phyloP scores from a whole-genome alignment of 805 yeast genomes.

The Pichia occidentalis region DNA sequence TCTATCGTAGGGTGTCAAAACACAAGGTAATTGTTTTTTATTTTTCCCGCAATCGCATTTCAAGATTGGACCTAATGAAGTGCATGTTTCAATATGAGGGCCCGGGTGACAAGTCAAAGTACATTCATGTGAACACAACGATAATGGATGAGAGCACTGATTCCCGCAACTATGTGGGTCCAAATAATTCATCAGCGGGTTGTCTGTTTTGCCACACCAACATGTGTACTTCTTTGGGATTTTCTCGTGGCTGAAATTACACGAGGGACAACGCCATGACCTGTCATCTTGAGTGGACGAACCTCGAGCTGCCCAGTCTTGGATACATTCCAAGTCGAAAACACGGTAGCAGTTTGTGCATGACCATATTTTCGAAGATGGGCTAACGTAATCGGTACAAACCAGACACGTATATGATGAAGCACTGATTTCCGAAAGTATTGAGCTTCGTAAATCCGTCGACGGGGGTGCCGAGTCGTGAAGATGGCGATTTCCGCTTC shows the following conservation, averaged over 20 bases:
- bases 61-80: constrained; percentile 67
- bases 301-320: constrained; percentile 80
- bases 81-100: constrained; percentile 69
- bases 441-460: constrained; percentile 27
- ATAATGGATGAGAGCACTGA: constrained; percentile 54
- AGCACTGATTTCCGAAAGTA: constrained; percentile 50
- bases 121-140: constrained; percentile 67
- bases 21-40: constrained; percentile 62
- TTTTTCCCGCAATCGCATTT: constrained; percentile 70
- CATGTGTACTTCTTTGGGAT: constrained; percentile 60
- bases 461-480: too few relatives aligned
- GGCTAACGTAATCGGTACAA: constrained; percentile 77
- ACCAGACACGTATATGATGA: constrained; percentile 81
- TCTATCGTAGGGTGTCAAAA: constrained; percentile 54
- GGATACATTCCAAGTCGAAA: constrained; percentile 78
- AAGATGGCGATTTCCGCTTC: too few relatives aligned
- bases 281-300: constrained; percentile 52
- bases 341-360: constrained; percentile 75
- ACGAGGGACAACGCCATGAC: constrained; percentile 83
- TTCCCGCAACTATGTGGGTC: constrained; percentile 88
- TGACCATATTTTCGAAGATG: constrained; percentile 65
- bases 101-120: constrained; percentile 81
- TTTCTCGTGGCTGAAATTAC: constrained; percentile 44
- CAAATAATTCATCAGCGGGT: constrained; percentile 54
- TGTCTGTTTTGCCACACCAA: constrained; percentile 80